These are phyloP conservation scores for Moesziomyces sp. DNA, from an alignment of 1,284 basidiomycete genomes.

Conservation along the genomic window DNA sequence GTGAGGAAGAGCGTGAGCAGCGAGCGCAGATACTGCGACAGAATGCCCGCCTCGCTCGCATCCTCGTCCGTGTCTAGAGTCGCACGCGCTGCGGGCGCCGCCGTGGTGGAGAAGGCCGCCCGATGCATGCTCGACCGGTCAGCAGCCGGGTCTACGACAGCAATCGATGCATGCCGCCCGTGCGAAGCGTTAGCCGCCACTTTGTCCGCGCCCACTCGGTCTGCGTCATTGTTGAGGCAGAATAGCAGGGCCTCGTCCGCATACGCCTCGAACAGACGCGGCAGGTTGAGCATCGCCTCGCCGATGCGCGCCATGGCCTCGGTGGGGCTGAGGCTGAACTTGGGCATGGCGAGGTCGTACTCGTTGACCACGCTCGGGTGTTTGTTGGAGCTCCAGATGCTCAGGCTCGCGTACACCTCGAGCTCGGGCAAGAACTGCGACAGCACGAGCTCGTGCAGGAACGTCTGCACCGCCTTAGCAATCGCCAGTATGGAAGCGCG, in stretches of 20 bases:
- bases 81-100: slow-evolving; percentile 69
- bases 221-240: slow-evolving; percentile 66
- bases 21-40: slow-evolving; percentile 81
- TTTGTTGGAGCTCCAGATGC: slow-evolving; percentile 74
- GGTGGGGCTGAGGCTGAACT: slow-evolving; percentile 90
- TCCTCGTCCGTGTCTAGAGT: slow-evolving; percentile 44
- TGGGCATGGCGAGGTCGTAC: slow-evolving; percentile 83
- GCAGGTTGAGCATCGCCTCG: slow-evolving; percentile 91
- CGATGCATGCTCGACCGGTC: slow-evolving; percentile 41
- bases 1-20: slow-evolving; percentile 78
- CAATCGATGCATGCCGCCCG: slow-evolving; percentile 17
- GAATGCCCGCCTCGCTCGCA: slow-evolving; percentile 67
- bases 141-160: neutral
- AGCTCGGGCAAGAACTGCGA: slow-evolving; percentile 84
- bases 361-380: slow-evolving; percentile 54
- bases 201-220: slow-evolving; percentile 69
- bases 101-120: slow-evolving; percentile 31
- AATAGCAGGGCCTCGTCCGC: slow-evolving; percentile 86
- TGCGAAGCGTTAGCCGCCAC: neutral
- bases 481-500: slow-evolving; percentile 76
- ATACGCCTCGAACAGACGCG: slow-evolving; percentile 91
- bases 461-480: slow-evolving; percentile 78
- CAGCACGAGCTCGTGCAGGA: slow-evolving; percentile 83
- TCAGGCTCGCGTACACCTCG: slow-evolving; percentile 76
- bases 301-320: slow-evolving; percentile 87